phyloP scores from a whole-genome alignment of 2,329 filamentous ascomycete genomes.

The Cyclaneusma minus region DNA sequence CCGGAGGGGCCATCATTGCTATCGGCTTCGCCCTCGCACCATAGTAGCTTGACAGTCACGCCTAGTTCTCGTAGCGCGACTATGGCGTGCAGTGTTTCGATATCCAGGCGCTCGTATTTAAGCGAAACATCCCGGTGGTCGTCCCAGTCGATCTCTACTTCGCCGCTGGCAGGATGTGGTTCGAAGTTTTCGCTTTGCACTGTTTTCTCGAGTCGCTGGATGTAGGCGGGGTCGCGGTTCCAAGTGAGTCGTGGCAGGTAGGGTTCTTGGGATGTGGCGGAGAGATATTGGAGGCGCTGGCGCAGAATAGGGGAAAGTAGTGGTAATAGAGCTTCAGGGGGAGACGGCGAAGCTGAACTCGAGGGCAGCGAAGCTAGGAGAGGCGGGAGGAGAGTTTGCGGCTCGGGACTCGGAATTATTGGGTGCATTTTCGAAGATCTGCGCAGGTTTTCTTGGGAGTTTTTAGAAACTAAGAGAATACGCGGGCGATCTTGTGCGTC shows the following conservation, averaged over 20 bases:
- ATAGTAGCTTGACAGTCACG: slow-evolving; percentile 50
- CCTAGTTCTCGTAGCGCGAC: slow-evolving; percentile 45
- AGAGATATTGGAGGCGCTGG: slow-evolving; percentile 50
- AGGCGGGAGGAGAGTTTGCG: slow-evolving; percentile 33
- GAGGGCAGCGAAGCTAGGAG: slow-evolving; percentile 44
- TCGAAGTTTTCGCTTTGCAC: slow-evolving; percentile 50
- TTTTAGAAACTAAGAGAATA: no score
- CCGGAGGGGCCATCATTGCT: slow-evolving; percentile 41
- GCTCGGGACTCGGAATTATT: slow-evolving; percentile 27
- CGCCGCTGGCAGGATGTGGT: slow-evolving; percentile 68
- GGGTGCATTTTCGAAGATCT: slow-evolving; percentile 2
- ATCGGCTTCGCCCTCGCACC: slow-evolving; percentile 45
- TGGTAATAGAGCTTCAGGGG: slow-evolving; percentile 39
- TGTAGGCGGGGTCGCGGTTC: slow-evolving; percentile 37
- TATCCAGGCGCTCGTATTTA: slow-evolving; percentile 53
- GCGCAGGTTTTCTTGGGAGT: no score
- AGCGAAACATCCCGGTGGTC: slow-evolving; percentile 43
- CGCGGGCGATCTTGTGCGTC: no score
- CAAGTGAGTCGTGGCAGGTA: slow-evolving; percentile 65
- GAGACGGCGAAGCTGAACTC: slow-evolving; percentile 39
- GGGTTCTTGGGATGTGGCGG: slow-evolving; percentile 40
- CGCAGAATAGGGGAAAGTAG: slow-evolving; percentile 50
- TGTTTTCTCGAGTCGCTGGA: slow-evolving; percentile 39
- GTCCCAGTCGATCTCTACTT: slow-evolving; percentile 60
- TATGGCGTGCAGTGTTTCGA: slow-evolving; percentile 58